Percentiles rank a stretch among this genome's conserved stretches.
phyloP scores from a whole-genome alignment of 176 grass and related monocot species.

The Ampelocalamus luodianensis region DNA sequence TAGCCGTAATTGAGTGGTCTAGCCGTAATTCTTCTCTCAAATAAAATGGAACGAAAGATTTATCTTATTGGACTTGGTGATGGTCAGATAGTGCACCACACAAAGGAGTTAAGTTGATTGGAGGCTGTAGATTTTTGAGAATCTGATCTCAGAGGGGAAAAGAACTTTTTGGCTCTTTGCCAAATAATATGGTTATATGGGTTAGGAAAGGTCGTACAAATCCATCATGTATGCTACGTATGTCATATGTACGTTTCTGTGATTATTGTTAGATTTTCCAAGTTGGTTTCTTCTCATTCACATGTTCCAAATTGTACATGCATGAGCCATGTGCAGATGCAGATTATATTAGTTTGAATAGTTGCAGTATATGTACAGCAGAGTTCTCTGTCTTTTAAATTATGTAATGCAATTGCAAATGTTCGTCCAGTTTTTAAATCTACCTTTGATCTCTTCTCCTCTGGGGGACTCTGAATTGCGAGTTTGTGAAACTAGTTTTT shows the following conservation, averaged over 20 bases:
- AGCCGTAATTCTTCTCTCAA: neutral
- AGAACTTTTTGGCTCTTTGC: neutral
- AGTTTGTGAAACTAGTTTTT: no score
- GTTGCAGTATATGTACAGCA: neutral
- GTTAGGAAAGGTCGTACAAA: neutral
- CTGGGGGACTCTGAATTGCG: no score
- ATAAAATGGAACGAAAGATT: neutral
- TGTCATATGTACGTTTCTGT: neutral
- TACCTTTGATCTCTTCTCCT: no score
- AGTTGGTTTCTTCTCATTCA: neutral
- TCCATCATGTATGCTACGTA: neutral
- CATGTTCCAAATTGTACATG: neutral
- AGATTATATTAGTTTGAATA: neutral
- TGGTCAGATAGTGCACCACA: neutral
- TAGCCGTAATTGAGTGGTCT: neutral
- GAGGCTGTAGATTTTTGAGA: neutral
- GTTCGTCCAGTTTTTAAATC: neutral
- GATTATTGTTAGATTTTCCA: neutral
- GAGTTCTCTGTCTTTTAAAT: neutral
- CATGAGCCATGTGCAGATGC: neutral
- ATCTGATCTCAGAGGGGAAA: neutral
- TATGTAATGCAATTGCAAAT: neutral
- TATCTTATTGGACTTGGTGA: neutral
- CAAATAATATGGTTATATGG: neutral
- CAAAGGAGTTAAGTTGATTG: neutral